A percentile compares a stretch with the other conserved stretches of the same genome.
Conservation (phyloP, 1,284 basidiomycete genomes). For the Ceratobasidium sp. region DNA sequence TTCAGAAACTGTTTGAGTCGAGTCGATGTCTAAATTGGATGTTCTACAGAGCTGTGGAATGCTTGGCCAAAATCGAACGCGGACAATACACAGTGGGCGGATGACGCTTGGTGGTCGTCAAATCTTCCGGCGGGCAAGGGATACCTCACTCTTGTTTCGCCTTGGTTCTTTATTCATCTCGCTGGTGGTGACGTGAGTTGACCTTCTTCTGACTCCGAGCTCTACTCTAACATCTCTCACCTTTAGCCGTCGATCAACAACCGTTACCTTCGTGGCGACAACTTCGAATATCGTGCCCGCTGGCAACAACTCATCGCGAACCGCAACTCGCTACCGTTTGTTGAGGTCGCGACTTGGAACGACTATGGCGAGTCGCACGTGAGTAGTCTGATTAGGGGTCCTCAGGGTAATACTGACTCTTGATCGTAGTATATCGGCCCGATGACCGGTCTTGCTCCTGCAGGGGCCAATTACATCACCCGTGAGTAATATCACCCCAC, state of each 20-base stretch:
- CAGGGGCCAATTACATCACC: slow-evolving; percentile 50
- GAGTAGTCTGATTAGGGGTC: slow-evolving; percentile 56
- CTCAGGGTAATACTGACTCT: not conserved
- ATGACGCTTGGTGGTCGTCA: slow-evolving; percentile 54
- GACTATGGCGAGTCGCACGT: slow-evolving; percentile 43
- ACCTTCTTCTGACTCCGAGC: not conserved
- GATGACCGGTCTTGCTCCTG: slow-evolving; percentile 12
- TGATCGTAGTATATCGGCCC: slow-evolving; percentile 46
- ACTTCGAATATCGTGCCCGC: slow-evolving; percentile 59
- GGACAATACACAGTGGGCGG: slow-evolving; percentile 51
- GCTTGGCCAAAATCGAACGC: slow-evolving; percentile 53
- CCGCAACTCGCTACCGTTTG: slow-evolving; percentile 55
- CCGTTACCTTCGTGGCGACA: slow-evolving; percentile 60
- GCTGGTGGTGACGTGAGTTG: slow-evolving; percentile 49
- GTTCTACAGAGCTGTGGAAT: slow-evolving; percentile 39
- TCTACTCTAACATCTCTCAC: not conserved
- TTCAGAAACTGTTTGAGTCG: too few relatives aligned
- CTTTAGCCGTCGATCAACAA: slow-evolving; percentile 54
- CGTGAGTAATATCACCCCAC: slow-evolving; percentile 46
- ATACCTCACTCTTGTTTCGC: slow-evolving; percentile 60
- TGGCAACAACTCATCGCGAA: slow-evolving; percentile 59
- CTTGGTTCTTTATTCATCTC: slow-evolving; percentile 61
- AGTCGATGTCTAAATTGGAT: too few relatives aligned
- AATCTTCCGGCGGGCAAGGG: slow-evolving; percentile 54
- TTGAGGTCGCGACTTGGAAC: slow-evolving; percentile 58